Percentiles rank a stretch among this genome's conserved stretches.
phyloP scores from a whole-genome alignment of 2,329 filamentous ascomycete species.

The Diplocarpon rosae region DNA sequence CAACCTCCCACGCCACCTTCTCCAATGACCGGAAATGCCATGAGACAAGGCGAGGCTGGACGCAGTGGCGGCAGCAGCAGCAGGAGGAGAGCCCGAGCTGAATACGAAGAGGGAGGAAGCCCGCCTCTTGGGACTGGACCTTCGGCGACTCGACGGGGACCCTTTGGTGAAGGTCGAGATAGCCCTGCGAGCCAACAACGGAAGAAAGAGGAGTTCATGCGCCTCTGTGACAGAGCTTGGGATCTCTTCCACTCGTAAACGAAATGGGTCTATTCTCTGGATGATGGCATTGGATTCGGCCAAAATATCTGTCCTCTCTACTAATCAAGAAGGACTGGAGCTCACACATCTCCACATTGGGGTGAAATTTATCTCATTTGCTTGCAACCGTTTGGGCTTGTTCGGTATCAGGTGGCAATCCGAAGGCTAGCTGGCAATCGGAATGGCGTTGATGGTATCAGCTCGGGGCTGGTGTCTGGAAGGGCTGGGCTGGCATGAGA shows the following conservation, averaged over 20 bases:
- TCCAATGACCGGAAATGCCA: slow-evolving; percentile 29
- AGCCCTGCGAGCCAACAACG: slow-evolving; percentile 70
- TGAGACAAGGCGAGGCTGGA: slow-evolving; percentile 21
- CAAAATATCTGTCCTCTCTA: slow-evolving; percentile 6
- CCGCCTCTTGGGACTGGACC: slow-evolving; percentile 73
- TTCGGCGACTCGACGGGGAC: slow-evolving; percentile 47
- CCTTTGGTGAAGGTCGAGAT: slow-evolving; percentile 72
- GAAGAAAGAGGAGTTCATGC: slow-evolving; percentile 89
- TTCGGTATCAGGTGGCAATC: neutral
- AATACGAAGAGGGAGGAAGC: slow-evolving; percentile 88
- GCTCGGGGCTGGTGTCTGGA: neutral
- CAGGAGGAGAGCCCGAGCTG: slow-evolving; percentile 70
- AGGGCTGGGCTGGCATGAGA: neutral
- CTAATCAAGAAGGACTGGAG: neutral
- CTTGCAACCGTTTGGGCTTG: slow-evolving; percentile 3
- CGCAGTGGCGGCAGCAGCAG: slow-evolving; percentile 50
- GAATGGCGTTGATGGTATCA: slow-evolving; percentile 17
- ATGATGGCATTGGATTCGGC: slow-evolving; percentile 3
- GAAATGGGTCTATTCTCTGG: no score
- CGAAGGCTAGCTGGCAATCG: slow-evolving; percentile 8
- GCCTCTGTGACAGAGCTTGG: slow-evolving; percentile 82
- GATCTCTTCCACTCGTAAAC: slow-evolving; percentile 86
- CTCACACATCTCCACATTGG: neutral
- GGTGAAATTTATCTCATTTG: neutral
- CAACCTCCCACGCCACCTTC: slow-evolving; percentile 79